These are phyloP conservation scores for Lichtheimia ramosa DNA, from an alignment of 371 early-diverging fungal genomes.

Conservation along the genomic window DNA sequence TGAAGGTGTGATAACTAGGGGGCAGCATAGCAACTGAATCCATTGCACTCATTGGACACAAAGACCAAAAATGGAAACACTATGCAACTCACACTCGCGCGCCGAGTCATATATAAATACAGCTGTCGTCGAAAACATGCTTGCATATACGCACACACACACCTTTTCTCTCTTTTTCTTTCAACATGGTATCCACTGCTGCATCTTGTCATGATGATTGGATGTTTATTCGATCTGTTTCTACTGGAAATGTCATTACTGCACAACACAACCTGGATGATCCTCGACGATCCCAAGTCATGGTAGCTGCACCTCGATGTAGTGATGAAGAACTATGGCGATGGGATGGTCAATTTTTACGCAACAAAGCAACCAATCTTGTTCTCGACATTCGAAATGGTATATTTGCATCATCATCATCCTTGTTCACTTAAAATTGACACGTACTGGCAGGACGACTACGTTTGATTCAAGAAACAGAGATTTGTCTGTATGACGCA, in stretches of 20 bases:
- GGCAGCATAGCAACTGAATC: slow-evolving; percentile 9
- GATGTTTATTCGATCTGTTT: slow-evolving; percentile 43
- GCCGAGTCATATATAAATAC: slow-evolving; percentile 3
- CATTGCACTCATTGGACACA: slow-evolving; percentile 2
- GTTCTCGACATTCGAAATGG: slow-evolving; percentile 55
- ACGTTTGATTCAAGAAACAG: slow-evolving; percentile 52
- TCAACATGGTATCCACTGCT: slow-evolving; percentile 6
- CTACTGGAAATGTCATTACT: slow-evolving; percentile 39
- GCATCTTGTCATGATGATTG: slow-evolving; percentile 18
- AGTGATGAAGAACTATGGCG: slow-evolving; percentile 43
- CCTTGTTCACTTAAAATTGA: not conserved
- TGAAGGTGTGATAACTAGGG: slow-evolving; percentile 3
- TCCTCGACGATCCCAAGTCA: slow-evolving; percentile 38
- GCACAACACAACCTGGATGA: not conserved
- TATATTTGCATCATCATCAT: slow-evolving; percentile 11
- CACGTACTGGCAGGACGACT: slow-evolving; percentile 29
- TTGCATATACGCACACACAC: not conserved
- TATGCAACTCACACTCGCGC: slow-evolving; percentile 1
- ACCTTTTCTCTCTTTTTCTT: not conserved
- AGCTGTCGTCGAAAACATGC: not conserved
- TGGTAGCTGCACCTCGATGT: slow-evolving; percentile 26
- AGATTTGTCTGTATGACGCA: slow-evolving; percentile 39
- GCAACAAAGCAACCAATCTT: slow-evolving; percentile 41
- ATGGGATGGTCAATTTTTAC: slow-evolving; percentile 42
- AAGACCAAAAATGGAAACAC: slow-evolving; percentile 2